These are phyloP conservation scores for Beta lomatogona DNA, from an alignment of 179 eudicot species.

Conservation along the genomic window DNA sequence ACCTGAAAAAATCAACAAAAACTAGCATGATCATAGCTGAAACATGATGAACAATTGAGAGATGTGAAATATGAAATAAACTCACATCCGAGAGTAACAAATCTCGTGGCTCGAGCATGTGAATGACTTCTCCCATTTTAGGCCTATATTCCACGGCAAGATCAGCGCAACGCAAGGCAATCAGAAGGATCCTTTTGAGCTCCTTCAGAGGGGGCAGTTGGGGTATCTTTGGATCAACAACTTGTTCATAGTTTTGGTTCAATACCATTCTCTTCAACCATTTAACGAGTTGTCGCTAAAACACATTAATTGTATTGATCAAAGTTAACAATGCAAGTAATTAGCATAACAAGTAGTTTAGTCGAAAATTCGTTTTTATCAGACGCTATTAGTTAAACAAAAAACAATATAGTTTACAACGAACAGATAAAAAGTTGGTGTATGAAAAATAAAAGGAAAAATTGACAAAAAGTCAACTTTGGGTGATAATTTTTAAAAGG, in stretches of 20 bases:
- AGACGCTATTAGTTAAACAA: too few species aligned
- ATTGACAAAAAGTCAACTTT: too few species aligned
- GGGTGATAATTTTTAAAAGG: too few species aligned
- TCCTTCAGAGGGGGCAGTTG: constrained; percentile 41
- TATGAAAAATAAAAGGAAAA: too few species aligned
- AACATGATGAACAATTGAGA: background rate
- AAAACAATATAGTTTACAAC: too few species aligned
- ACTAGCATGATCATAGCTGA: background rate
- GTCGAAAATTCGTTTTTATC: too few species aligned
- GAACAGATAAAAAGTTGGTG: too few species aligned
- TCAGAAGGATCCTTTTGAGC: constrained; percentile 44
- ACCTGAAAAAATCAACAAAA: constrained; percentile 9
- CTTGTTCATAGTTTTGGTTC: constrained; percentile 23
- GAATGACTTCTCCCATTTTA: constrained; percentile 55
- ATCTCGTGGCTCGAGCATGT: constrained; percentile 58
- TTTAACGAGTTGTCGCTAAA: constrained; percentile 42
- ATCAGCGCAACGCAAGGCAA: constrained; percentile 57
- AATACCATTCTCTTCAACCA: constrained; percentile 52
- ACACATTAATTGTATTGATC: background rate
- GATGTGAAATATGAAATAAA: background rate
- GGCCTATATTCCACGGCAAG: constrained; percentile 47
- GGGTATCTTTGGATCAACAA: constrained; percentile 42
- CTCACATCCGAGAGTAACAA: constrained; percentile 47
- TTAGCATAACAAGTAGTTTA: background rate
- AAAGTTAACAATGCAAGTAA: background rate